phyloP scores from a whole-genome alignment of 2,329 filamentous ascomycete genomes.

The Fusarium sp. region DNA sequence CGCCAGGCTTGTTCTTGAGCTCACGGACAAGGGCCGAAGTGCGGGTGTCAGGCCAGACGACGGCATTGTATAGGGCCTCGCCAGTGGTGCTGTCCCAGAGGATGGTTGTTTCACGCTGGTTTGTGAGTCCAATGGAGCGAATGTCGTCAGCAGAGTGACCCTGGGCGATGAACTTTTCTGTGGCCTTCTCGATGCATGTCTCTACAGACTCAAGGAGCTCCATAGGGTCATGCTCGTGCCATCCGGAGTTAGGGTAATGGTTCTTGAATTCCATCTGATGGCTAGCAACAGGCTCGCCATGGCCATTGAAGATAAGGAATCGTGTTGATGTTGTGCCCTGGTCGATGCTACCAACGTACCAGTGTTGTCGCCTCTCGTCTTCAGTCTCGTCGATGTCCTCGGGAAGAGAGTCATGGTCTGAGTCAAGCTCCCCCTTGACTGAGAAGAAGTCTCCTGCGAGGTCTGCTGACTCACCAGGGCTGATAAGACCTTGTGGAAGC shows the following conservation, averaged over 20 bases:
- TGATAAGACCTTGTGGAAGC: constrained; percentile 49
- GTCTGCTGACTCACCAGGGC: constrained; percentile 43
- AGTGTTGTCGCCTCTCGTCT: constrained; percentile 56
- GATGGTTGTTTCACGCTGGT: constrained; percentile 89
- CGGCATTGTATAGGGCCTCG: constrained; percentile 83
- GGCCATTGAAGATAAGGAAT: constrained; percentile 89
- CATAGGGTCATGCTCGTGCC: constrained; percentile 89
- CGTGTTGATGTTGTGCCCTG: constrained; percentile 91
- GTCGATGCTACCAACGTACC: constrained; percentile 89
- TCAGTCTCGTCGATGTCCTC: constrained; percentile 51
- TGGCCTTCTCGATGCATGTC: constrained; percentile 82
- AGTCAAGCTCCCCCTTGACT: constrained; percentile 46
- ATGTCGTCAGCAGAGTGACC: constrained; percentile 78
- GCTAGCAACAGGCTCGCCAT: constrained; percentile 81
- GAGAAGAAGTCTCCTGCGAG: constrained; percentile 44
- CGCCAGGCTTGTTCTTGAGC: constrained; percentile 75
- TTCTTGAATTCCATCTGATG: constrained; percentile 92
- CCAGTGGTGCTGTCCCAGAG: constrained; percentile 88
- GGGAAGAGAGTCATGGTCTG: constrained; percentile 48
- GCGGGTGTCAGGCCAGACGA: constrained; percentile 91
- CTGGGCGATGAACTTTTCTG: constrained; percentile 76
- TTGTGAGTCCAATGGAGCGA: constrained; percentile 85
- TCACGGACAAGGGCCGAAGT: constrained; percentile 80
- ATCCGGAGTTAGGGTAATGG: constrained; percentile 86
- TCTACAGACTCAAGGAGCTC: constrained; percentile 82